Percentiles rank a stretch among this genome's conserved stretches.
Evolutionary conservation across 371 early-diverging fungal genomes (phyloP).

Genomic region (Mucor plumbeus): DNA sequence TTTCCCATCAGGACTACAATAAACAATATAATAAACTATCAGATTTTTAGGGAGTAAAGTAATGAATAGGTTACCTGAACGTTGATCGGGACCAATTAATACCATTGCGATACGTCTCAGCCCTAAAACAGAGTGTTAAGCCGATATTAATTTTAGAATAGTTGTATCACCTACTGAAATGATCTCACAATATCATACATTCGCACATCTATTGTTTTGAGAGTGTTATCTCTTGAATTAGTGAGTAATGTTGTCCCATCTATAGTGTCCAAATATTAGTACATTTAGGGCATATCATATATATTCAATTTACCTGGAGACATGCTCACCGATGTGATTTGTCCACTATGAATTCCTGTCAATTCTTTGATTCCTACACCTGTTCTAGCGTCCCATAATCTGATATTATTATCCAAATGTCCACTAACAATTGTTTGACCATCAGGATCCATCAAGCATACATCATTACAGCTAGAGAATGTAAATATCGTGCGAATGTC

Average conservation of each 20-base stretch:
- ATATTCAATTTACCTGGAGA: slow-evolving; percentile 61
- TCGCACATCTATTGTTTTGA: slow-evolving; percentile 82
- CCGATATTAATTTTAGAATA: background rate
- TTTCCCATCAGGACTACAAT: slow-evolving; percentile 82
- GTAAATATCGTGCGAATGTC: slow-evolving; percentile 90
- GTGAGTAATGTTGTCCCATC: slow-evolving; percentile 81
- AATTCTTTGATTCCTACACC: slow-evolving; percentile 86
- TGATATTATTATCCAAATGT: slow-evolving; percentile 89
- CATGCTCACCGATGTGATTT: slow-evolving; percentile 83
- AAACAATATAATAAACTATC: slow-evolving; percentile 10
- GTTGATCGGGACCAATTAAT: slow-evolving; percentile 90
- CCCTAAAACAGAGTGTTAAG: slow-evolving; percentile 46
- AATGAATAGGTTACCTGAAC: slow-evolving; percentile 61
- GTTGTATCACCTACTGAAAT: slow-evolving; percentile 54
- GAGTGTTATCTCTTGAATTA: slow-evolving; percentile 91
- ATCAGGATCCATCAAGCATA: slow-evolving; percentile 82
- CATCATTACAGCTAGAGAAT: slow-evolving; percentile 93
- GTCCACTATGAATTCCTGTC: slow-evolving; percentile 83
- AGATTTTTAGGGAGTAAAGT: background rate
- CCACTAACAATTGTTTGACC: slow-evolving; percentile 89
- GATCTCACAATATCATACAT: slow-evolving; percentile 77
- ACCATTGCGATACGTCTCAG: slow-evolving; percentile 79
- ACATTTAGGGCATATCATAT: too few species aligned
- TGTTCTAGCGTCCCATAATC: slow-evolving; percentile 90
- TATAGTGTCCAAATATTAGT: slow-evolving; percentile 22